A percentile compares a stretch with the other conserved stretches of the same genome.
phyloP scores from a whole-genome alignment of 225 moss, liverwort and hornwort genomes.

The Physcomitrellopsis africana region DNA sequence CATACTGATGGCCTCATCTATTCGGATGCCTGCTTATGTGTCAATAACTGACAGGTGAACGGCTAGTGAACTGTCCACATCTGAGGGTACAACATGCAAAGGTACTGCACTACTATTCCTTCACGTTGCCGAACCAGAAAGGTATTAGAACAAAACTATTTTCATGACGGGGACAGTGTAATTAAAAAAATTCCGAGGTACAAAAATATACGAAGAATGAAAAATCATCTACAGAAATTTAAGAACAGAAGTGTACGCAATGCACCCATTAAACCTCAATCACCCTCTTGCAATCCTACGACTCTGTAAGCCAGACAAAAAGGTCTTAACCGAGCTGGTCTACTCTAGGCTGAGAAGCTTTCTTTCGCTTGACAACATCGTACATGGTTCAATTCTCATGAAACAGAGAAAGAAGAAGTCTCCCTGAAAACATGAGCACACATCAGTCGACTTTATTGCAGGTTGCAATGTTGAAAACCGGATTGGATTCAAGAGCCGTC shows the following conservation, averaged over 20 bases:
- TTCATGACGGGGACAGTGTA: too few relatives aligned
- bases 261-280: slow-evolving; percentile 8
- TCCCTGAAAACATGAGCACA: slow-evolving; percentile 22
- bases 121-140: too few relatives aligned
- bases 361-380: slow-evolving; percentile 22
- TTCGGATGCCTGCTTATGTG: too few relatives aligned
- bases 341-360: slow-evolving; percentile 26
- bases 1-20: too few relatives aligned
- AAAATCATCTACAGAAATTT: too few relatives aligned
- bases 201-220: too few relatives aligned
- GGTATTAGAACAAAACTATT: too few relatives aligned
- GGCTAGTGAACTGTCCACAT: too few relatives aligned
- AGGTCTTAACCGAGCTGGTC: slow-evolving; percentile 7
- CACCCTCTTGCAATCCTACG: slow-evolving; percentile 4
- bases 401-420: slow-evolving; percentile 4
- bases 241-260: neutral
- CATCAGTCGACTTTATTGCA: neutral
- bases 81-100: too few relatives aligned
- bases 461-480: slow-evolving; percentile 19
- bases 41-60: too few relatives aligned
- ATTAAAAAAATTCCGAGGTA: too few relatives aligned
- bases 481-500: slow-evolving; percentile 29
- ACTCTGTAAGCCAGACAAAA: slow-evolving; percentile 15
- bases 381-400: slow-evolving; percentile 9
- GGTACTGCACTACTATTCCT: too few relatives aligned